Evolutionary conservation across 2,329 filamentous ascomycete genomes (phyloP).

Genomic region (Penicillium hordei): DNA sequence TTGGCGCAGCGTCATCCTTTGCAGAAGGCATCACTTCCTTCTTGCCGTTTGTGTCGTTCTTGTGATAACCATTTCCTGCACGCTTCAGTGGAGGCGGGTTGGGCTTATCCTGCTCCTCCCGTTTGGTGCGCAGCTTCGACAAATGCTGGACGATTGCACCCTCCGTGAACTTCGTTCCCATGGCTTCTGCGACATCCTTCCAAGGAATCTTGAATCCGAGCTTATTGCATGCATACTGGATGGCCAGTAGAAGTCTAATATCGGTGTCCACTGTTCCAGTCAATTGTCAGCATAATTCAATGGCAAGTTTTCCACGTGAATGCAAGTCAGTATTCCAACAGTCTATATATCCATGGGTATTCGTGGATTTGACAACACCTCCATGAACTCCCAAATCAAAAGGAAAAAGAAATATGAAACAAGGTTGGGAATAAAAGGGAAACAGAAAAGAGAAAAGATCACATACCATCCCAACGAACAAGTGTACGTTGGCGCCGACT

Average conservation of each 20-base stretch:
- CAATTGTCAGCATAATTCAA: conserved; percentile 14
- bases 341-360: neutral
- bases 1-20: neutral
- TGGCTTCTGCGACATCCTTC: conserved; percentile 39
- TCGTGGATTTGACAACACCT: neutral
- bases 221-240: conserved; percentile 44
- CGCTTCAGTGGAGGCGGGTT: conserved; percentile 45
- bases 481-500: conserved; percentile 33
- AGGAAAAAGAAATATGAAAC: neutral
- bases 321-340: neutral
- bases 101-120: conserved; percentile 32
- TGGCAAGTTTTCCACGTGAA: neutral
- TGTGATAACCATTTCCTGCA: conserved; percentile 1
- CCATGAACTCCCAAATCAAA: neutral
- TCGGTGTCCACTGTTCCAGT: conserved; percentile 41
- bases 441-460: neutral
- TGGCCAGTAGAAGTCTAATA: conserved; percentile 42
- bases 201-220: conserved; percentile 45
- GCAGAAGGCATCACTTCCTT: neutral
- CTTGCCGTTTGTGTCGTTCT: neutral
- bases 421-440: neutral
- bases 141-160: conserved; percentile 50
- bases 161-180: conserved; percentile 44
- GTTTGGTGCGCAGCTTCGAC: conserved; percentile 43
- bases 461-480: conserved; percentile 47